Conservation (phyloP, 306 rosid genomes). For the Cucurbita argyrosperma region DNA sequence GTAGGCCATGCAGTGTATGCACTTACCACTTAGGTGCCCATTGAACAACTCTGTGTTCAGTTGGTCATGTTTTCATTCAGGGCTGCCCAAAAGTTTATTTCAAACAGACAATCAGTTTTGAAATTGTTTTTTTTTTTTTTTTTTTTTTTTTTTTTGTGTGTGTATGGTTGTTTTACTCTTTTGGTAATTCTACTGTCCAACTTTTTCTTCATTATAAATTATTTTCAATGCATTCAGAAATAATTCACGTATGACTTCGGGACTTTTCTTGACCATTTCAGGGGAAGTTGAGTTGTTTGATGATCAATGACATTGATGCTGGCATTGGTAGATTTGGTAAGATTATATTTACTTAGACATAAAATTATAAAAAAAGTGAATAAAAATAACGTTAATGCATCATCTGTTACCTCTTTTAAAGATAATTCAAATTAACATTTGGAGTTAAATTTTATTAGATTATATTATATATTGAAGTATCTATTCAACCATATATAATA, state of each 20-base stretch:
- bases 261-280: conserved; percentile 19
- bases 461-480: background rate
- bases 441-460: background rate
- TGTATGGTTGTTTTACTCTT: background rate
- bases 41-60: background rate
- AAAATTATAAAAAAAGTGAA: background rate
- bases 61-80: conserved; percentile 1
- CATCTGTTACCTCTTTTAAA: background rate
- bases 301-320: conserved; percentile 95
- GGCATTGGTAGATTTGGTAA: conserved; percentile 97
- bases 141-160: background rate
- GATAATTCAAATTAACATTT: background rate
- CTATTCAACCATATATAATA: background rate
- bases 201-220: background rate
- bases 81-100: background rate
- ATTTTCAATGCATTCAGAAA: background rate
- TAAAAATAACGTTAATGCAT: background rate
- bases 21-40: background rate
- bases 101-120: background rate
- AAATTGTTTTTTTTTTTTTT: background rate
- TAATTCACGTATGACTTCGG: background rate
- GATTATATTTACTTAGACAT: conserved; percentile 6
- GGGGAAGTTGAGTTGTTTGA: conserved; percentile 97
- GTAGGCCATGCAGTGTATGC: background rate
- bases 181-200: background rate